A percentile compares a stretch with the other conserved stretches of the same genome.
These are phyloP conservation scores for Chaetothyriales sp. DNA, from an alignment of 2,329 filamentous ascomycete genomes.

Conservation along the genomic window DNA sequence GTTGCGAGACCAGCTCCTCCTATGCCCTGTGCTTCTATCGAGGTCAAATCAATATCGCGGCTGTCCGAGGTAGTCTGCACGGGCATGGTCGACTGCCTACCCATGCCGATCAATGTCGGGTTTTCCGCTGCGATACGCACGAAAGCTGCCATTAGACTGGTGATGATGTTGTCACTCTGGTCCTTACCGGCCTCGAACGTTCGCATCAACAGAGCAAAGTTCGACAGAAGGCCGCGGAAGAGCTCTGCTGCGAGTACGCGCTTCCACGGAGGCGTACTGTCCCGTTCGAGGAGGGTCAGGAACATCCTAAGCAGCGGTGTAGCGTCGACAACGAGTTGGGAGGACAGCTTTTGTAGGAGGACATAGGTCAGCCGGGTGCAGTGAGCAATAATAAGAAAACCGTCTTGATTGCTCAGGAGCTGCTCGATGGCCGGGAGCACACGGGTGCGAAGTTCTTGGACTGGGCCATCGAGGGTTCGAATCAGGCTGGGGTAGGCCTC, in stretches of 20 bases:
- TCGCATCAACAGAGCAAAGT: constrained; percentile 59
- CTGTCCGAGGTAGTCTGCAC: constrained; percentile 39
- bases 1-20: constrained; percentile 76
- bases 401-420: constrained; percentile 8
- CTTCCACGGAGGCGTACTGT: constrained; percentile 66
- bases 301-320: not conserved
- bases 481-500: constrained; percentile 75
- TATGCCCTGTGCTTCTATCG: constrained; percentile 74
- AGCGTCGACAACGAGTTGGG: not conserved
- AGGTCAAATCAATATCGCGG: constrained; percentile 45
- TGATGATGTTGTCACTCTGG: constrained; percentile 56
- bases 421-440: constrained; percentile 18
- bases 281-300: constrained; percentile 51
- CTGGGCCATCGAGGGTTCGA: constrained; percentile 61
- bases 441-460: constrained; percentile 58
- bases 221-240: constrained; percentile 69
- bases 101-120: constrained; percentile 71
- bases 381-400: constrained; percentile 9
- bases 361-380: constrained; percentile 1
- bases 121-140: constrained; percentile 89
- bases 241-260: constrained; percentile 82
- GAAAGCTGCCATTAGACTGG: constrained; percentile 70
- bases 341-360: constrained; percentile 2
- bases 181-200: constrained; percentile 72
- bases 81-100: constrained; percentile 75